phyloP scores from a whole-genome alignment of 768 basidiomycete genomes.

The Omphalotus guepiniiformis region DNA sequence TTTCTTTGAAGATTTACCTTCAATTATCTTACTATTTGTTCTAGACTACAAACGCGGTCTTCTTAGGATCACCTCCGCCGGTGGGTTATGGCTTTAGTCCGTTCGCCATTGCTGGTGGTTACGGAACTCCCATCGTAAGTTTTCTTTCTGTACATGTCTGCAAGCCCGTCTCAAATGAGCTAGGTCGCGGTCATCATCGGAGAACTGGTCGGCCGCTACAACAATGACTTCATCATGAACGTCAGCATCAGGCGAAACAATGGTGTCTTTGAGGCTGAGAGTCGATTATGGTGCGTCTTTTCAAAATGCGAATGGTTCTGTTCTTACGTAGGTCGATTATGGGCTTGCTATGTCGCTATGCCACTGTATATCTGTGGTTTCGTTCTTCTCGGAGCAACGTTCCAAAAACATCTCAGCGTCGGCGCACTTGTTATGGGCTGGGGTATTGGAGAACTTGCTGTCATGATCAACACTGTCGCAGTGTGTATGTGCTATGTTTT shows the following conservation, averaged over 20 bases:
- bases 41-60: slow-evolving; percentile 33
- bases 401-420: slow-evolving; percentile 49
- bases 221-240: slow-evolving; percentile 51
- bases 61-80: slow-evolving; percentile 52
- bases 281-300: slow-evolving; percentile 48
- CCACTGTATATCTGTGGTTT: slow-evolving; percentile 62
- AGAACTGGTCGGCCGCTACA: slow-evolving; percentile 47
- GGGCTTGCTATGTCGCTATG: slow-evolving; percentile 59
- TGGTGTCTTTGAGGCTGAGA: slow-evolving; percentile 59
- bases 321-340: slow-evolving; percentile 14
- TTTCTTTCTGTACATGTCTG: slow-evolving; percentile 6
- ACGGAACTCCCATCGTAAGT: slow-evolving; percentile 52
- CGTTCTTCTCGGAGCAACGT: slow-evolving; percentile 48
- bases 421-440: slow-evolving; percentile 62
- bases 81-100: slow-evolving; percentile 50
- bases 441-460: slow-evolving; percentile 54
- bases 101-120: slow-evolving; percentile 47
- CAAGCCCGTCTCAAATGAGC: neutral
- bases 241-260: slow-evolving; percentile 41
- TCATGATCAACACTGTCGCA: slow-evolving; percentile 60
- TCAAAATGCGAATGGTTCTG: neutral
- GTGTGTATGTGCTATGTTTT: slow-evolving; percentile 40
- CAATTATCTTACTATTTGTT: neutral
- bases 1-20: neutral
- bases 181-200: slow-evolving; percentile 51